Conservation (phyloP, 768 basidiomycete species). For the Coprinellus aureogranulatus region DNA sequence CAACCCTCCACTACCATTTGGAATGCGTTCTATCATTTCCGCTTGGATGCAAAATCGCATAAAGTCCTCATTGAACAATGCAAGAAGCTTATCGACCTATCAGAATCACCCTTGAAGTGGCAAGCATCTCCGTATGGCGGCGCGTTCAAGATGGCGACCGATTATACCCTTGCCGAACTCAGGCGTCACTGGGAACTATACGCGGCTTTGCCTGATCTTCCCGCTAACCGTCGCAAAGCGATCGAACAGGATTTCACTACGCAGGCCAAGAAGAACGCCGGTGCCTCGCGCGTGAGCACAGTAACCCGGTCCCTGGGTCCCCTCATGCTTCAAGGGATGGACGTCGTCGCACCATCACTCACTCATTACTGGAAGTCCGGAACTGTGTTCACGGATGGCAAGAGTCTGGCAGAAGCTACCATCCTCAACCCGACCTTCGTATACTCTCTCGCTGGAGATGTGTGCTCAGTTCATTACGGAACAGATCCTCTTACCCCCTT, state of each 20-base stretch:
- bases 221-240: slow-evolving; percentile 14
- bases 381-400: slow-evolving; percentile 22
- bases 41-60: slow-evolving; percentile 35
- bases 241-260: slow-evolving; percentile 15
- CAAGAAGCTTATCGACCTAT: slow-evolving; percentile 33
- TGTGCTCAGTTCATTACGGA: slow-evolving; percentile 42
- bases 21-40: slow-evolving; percentile 51
- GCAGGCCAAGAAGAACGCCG: neutral
- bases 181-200: slow-evolving; percentile 42
- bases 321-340: slow-evolving; percentile 17
- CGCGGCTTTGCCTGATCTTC: slow-evolving; percentile 13
- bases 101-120: slow-evolving; percentile 9
- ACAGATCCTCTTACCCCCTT: slow-evolving; percentile 42
- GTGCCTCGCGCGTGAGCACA: neutral
- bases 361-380: slow-evolving; percentile 42
- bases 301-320: slow-evolving; percentile 37
- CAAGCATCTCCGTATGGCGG: slow-evolving; percentile 35
- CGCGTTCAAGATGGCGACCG: slow-evolving; percentile 35
- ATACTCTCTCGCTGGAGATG: slow-evolving; percentile 37
- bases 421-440: slow-evolving; percentile 48
- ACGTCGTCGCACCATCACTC: slow-evolving; percentile 19
- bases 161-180: slow-evolving; percentile 37
- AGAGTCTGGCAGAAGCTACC: slow-evolving; percentile 13
- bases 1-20: slow-evolving; percentile 23
- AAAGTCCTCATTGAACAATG: slow-evolving; percentile 38